Evolutionary conservation across 2,329 filamentous ascomycete genomes (phyloP).

Genomic region (Verruconis gallopava): DNA sequence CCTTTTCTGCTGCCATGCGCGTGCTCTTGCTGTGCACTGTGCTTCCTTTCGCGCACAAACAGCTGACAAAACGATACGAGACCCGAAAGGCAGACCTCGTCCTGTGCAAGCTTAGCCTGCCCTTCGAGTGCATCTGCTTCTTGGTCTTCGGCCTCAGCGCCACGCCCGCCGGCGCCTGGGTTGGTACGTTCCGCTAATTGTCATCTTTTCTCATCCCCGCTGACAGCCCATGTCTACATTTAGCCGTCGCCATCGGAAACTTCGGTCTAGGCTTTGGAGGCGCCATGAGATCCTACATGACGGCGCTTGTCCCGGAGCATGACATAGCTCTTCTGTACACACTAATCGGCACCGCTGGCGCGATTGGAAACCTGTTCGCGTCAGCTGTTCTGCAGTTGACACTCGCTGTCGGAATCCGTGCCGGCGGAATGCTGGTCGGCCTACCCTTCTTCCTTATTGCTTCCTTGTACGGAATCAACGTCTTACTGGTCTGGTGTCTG

Average conservation of each 20-base stretch:
- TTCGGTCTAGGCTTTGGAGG: slow-evolving; percentile 2
- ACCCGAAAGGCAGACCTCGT: slow-evolving; percentile 3
- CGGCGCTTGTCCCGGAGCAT: neutral
- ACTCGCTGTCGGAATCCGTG: neutral
- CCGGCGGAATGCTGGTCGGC: neutral
- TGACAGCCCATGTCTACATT: no score
- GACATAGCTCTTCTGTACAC: slow-evolving; percentile 7
- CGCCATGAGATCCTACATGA: slow-evolving; percentile 3
- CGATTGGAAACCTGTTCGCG: neutral
- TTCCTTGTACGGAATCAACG: neutral
- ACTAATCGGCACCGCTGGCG: slow-evolving; percentile 1
- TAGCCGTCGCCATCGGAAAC: neutral
- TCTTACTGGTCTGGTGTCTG: neutral
- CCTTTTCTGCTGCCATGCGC: slow-evolving; percentile 1
- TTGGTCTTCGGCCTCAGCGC: neutral
- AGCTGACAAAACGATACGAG: slow-evolving; percentile 2
- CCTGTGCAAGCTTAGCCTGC: neutral
- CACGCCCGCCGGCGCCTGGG: neutral
- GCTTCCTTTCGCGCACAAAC: neutral
- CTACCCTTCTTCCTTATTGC: slow-evolving; percentile 7
- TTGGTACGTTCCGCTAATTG: slow-evolving; percentile 6
- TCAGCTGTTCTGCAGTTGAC: neutral
- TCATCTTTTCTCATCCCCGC: no score
- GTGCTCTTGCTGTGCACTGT: neutral
- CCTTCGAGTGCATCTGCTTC: neutral